Base-by-base conservation (phyloP, 169 alveolate species). In the Plasmodium chabaudi region DNA sequence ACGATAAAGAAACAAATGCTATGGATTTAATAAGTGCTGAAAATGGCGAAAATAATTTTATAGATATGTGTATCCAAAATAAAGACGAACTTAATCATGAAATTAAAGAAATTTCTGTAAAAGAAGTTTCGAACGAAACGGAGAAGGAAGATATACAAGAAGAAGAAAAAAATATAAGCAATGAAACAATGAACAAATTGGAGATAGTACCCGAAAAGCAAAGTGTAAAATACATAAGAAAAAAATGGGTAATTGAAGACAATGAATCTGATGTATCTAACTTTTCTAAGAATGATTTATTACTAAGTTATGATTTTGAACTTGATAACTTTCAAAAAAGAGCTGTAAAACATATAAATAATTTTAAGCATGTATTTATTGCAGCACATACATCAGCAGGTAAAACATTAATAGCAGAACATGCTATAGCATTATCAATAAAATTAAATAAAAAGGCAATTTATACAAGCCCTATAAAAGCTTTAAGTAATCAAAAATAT, bases 381-480 rank as follows among this genome's bases (percentile, higher is more conserved):
- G 98, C 99, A 55, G 99, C 99, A 1, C 99, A 98, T 87, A 98
- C 99, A 15, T 98, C 99, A n/a, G 99, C 99, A 39, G 99, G 99
- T 25, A 98, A 98, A 88, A 98, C 99, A 2, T 99, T 98, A 0
- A 98, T 98, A 15, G 99, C 99, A 9, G 99, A 97, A 90, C 98
- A 99, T 94, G 99, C 99, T 0, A 98, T 99, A 59, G 99, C 99
- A 6, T 65, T 97, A 82, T 99, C 99, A 4, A 89, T 96, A 47
- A 96, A 95, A 77, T 92, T 97, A 61, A 96, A 97, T 15, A 95
- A 97, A 77, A 97, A 98, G 88, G 99, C 99, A 12, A 95, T 99
- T 25, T 99, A 98, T 95, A 98, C 99, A 6, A 95, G 99, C 13
- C 99, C 99, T 0, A 98, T 99, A 51, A 99, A 99, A 95, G 99